Evolutionary conservation across 495 filamentous ascomycete genomes (phyloP), one percentile per base, ranked within the genome.

Genomic region (Penicillium bovifimosum): DNA sequence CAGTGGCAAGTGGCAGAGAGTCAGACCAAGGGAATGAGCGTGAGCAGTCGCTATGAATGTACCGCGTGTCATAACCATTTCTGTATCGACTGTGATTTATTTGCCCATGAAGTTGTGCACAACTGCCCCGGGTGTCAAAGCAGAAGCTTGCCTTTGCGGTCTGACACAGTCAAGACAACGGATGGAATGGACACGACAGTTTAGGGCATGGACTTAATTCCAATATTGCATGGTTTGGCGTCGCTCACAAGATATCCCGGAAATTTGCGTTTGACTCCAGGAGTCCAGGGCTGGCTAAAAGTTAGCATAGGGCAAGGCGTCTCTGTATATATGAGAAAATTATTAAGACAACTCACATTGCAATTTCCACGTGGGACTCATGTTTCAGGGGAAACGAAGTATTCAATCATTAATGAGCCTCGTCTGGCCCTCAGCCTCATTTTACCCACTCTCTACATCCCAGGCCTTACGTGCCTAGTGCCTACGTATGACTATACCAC

Each of bases 21-120:
- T 17, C 68, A 71, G 6, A 47, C 65, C 11, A 76, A 79, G 59
- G 87, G 86, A 5, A 87, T 88, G 40, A 95, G 90, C 60, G 84
- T 91, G 70, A 95, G 87, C 63, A 84, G 85, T 44, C 77, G 93
- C 50, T 98, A 98, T 64, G 85, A 86, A 53, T 98, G 93, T 67
- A 81, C 83, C 53, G 84, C 80, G 31, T 98, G 93, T 66, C 66
- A 76, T 6, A 86, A 88, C 43, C 90, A 95, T 66, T 98, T 97
- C 62, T 98, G 93, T 76, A 91, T 97, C 58, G 95, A 97, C 65
- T 98, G 95, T 63, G 95, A 97, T 69, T 80, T 96, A 5, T 97
- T 89, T 71, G 86, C 86, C 18, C 93, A 98, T 70, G 89, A 96
- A 69, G 82, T 90, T 4, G 78, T 96, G 36, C 91, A 98, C 66